phyloP scores from a whole-genome alignment of 2,329 filamentous ascomycete species.

The Grosmannia clavigera region DNA sequence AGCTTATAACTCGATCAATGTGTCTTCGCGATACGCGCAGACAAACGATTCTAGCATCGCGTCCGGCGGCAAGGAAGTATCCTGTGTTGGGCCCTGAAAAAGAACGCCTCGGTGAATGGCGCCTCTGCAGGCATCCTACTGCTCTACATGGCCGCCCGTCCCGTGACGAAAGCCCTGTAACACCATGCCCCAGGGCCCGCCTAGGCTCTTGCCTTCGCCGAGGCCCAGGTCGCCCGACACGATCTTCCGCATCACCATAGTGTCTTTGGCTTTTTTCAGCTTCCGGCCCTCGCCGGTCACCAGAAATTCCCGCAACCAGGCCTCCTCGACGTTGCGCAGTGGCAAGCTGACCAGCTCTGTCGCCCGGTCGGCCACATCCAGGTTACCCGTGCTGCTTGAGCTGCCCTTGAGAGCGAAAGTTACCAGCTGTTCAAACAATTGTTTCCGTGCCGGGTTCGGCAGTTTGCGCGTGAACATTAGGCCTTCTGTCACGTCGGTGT shows the following conservation, averaged over 20 bases:
- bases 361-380: constrained; percentile 38
- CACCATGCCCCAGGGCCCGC: constrained; percentile 35
- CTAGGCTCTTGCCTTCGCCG: constrained; percentile 26
- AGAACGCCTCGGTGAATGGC: neutral
- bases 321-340: constrained; percentile 57
- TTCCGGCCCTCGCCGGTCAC: constrained; percentile 51
- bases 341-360: constrained; percentile 63
- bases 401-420: constrained; percentile 36
- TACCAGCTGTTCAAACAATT: constrained; percentile 56
- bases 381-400: neutral
- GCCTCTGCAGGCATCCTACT: constrained; percentile 6
- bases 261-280: constrained; percentile 56
- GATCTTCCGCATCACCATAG: constrained; percentile 60
- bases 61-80: neutral
- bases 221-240: constrained; percentile 50
- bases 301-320: constrained; percentile 61
- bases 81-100: neutral
- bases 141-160: constrained; percentile 18
- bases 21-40: constrained; percentile 6
- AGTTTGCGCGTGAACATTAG: constrained; percentile 60
- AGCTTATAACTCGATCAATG: constrained; percentile 6
- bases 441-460: constrained; percentile 45
- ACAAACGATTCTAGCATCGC: neutral
- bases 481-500: constrained; percentile 57
- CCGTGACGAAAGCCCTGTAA: constrained; percentile 39